A percentile compares a stretch with the other conserved stretches of the same genome.
phyloP scores from a whole-genome alignment of 2,329 filamentous ascomycete genomes.

The Orbilia brochopaga region DNA sequence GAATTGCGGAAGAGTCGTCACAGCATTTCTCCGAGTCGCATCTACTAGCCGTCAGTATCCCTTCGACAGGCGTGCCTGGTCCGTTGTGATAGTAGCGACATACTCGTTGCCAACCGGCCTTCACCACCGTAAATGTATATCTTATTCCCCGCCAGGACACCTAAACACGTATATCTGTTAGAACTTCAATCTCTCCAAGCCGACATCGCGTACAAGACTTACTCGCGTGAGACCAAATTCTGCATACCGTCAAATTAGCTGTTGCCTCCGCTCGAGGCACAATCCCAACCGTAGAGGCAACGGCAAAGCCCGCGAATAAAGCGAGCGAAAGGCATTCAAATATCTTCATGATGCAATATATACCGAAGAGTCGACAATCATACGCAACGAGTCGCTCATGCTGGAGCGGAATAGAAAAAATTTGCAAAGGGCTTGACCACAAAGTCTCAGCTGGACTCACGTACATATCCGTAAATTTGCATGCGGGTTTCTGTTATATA shows the following conservation, averaged over 20 bases:
- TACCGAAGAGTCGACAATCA: background rate
- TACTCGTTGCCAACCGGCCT: slow-evolving; percentile 10
- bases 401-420: background rate
- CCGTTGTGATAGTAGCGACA: background rate
- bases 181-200: background rate
- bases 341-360: slow-evolving; percentile 11
- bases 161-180: slow-evolving; percentile 5
- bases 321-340: slow-evolving; percentile 8
- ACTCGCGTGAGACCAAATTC: slow-evolving; percentile 42
- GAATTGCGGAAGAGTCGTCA: slow-evolving; percentile 12
- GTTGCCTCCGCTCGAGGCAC: slow-evolving; percentile 4
- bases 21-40: background rate
- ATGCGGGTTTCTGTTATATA: background rate
- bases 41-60: background rate
- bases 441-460: too few species aligned
- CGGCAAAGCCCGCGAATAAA: background rate
- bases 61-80: background rate
- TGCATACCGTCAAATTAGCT: slow-evolving; percentile 19
- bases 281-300: slow-evolving; percentile 11
- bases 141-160: slow-evolving; percentile 18
- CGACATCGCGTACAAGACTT: slow-evolving; percentile 6
- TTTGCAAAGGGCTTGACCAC: too few species aligned
- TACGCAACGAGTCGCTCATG: background rate
- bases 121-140: slow-evolving; percentile 43
- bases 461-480: too few species aligned